Percentiles rank a stretch among this genome's conserved stretches.
Evolutionary conservation across 2,329 filamentous ascomycete genomes (phyloP).

Genomic region (Bipolaris oryzae): DNA sequence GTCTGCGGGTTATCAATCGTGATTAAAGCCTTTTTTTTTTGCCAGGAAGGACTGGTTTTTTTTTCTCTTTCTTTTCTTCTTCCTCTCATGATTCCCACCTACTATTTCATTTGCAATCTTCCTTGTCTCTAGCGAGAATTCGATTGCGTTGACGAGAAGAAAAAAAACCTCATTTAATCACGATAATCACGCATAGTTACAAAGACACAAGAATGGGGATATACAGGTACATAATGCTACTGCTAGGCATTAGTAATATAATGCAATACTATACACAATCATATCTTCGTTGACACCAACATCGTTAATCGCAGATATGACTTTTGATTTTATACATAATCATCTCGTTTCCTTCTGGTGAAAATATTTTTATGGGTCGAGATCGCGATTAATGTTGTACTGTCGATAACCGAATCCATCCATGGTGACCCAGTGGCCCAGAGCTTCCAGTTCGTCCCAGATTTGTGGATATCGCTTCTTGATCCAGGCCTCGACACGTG

Average conservation of each 20-base stretch:
- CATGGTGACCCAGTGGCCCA: slow-evolving; percentile 50
- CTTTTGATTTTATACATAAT: not conserved
- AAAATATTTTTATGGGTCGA: slow-evolving; percentile 36
- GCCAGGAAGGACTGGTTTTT: not conserved
- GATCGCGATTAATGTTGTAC: slow-evolving; percentile 43
- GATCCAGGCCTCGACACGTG: slow-evolving; percentile 76
- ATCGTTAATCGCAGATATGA: not conserved
- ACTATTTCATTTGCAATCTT: not conserved
- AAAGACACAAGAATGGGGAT: no score
- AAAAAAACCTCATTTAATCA: no score
- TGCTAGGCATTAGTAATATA: no score
- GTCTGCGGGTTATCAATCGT: slow-evolving; percentile 70
- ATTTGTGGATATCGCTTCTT: slow-evolving; percentile 67
- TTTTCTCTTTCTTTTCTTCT: not conserved
- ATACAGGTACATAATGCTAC: no score
- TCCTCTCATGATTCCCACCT: not conserved
- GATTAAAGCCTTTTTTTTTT: slow-evolving; percentile 43
- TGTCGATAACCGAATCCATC: slow-evolving; percentile 46
- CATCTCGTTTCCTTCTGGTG: not conserved
- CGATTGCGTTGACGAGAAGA: no score
- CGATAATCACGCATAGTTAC: no score
- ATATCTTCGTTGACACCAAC: no score
- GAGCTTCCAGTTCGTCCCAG: slow-evolving; percentile 70
- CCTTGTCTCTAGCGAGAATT: no score
- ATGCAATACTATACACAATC: no score